These are phyloP conservation scores for Chrysoporthe austroafricana DNA, from an alignment of 2,329 filamentous ascomycete species.

Conservation along the genomic window DNA sequence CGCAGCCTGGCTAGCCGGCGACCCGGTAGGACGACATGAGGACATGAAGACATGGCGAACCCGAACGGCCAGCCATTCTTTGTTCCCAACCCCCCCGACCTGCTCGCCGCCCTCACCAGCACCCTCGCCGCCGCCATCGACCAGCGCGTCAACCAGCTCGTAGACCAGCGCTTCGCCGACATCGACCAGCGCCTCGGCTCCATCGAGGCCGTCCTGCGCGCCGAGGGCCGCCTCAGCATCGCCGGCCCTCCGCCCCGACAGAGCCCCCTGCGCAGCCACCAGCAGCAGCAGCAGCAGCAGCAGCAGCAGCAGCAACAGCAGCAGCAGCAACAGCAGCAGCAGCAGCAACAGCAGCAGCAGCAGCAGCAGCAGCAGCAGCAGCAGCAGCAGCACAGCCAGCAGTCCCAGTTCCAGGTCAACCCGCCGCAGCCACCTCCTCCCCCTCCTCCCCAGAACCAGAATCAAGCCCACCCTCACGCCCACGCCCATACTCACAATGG, in stretches of 20 bases:
- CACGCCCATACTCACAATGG: slow-evolving; percentile 24
- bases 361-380: slow-evolving; percentile 22
- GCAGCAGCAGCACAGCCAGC: slow-evolving; percentile 18
- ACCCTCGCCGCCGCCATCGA: slow-evolving; percentile 29
- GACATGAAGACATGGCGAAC: slow-evolving; percentile 25
- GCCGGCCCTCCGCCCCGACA: slow-evolving; percentile 21
- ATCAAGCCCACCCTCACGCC: slow-evolving; percentile 2
- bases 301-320: slow-evolving; percentile 25
- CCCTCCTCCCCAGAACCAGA: slow-evolving; percentile 5
- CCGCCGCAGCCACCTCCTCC: background rate
- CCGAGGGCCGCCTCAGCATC: slow-evolving; percentile 22
- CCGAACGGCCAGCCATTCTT: slow-evolving; percentile 27
- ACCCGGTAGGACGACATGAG: background rate
- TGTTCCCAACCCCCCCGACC: slow-evolving; percentile 25
- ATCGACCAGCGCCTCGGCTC: slow-evolving; percentile 26
- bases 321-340: slow-evolving; percentile 18
- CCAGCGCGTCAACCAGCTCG: slow-evolving; percentile 25
- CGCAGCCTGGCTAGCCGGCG: background rate
- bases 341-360: slow-evolving; percentile 9
- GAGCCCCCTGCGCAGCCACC: slow-evolving; percentile 24
- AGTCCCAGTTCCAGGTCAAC: slow-evolving; percentile 10
- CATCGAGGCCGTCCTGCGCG: slow-evolving; percentile 25
- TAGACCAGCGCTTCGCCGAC: slow-evolving; percentile 27
- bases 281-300: slow-evolving; percentile 21
- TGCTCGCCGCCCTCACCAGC: slow-evolving; percentile 24